phyloP scores from a whole-genome alignment of 2,329 filamentous ascomycete species.

The Neonectria hederae region DNA sequence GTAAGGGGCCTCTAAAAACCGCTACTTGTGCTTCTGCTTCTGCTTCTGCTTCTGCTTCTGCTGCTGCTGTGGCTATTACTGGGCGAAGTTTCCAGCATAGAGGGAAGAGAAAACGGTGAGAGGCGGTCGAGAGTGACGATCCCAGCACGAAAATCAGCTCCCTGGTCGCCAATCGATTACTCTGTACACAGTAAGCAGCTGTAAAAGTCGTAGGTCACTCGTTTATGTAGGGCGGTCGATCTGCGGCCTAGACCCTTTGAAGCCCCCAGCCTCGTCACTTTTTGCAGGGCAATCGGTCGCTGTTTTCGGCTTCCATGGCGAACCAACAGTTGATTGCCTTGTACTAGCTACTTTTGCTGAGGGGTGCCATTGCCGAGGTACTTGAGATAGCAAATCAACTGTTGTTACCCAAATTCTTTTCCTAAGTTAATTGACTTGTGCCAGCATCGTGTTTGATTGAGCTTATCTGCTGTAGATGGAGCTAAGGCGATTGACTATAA shows the following conservation, averaged over 20 bases:
- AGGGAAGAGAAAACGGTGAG: background rate
- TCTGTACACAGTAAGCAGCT: background rate
- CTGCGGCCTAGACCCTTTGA: background rate
- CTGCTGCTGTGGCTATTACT: background rate
- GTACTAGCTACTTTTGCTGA: background rate
- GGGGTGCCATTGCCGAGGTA: background rate
- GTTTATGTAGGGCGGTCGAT: background rate
- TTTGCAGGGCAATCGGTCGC: background rate
- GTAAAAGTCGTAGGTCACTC: background rate
- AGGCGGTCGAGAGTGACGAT: constrained; percentile 9
- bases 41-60: too few species aligned
- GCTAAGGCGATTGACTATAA: background rate
- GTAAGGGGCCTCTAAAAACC: too few species aligned
- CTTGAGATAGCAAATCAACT: too few species aligned
- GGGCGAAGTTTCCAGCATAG: background rate
- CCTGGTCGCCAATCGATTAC: constrained; percentile 1
- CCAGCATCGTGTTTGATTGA: background rate
- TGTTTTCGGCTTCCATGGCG: constrained; percentile 1
- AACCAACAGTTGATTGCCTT: background rate
- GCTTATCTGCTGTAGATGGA: background rate
- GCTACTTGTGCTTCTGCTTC: too few species aligned
- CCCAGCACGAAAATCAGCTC: constrained; percentile 1
- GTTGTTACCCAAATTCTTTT: background rate
- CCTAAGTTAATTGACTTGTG: background rate
- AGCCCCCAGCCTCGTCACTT: constrained; percentile 18